Base-by-base conservation (phyloP, 345 rosid species). In the Brassica nigra region DNA sequence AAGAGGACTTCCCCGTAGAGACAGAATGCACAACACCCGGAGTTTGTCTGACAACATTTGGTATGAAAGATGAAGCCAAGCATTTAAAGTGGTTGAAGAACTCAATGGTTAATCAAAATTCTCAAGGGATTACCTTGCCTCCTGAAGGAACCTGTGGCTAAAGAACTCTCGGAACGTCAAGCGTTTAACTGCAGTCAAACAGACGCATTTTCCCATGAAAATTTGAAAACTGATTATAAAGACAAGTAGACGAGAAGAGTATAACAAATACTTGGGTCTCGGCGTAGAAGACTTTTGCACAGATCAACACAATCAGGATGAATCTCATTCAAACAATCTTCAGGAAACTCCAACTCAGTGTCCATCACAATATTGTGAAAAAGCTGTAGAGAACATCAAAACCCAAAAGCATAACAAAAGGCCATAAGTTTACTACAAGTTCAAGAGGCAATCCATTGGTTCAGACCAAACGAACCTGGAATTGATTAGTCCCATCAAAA, bases 261-360 rank as follows among this genome's bases (percentile, higher is more conserved):
- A 6, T 30, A 80, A 78, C 20, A 64, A 55, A 36, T 84, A 92
- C 97, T 89, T 72, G 97, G 92, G 65, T 89, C 87, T 66, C 61
- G 87, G 66, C 89, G 86, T 75, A 92, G 78, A 83, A 92, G 93
- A 62, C 88, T 82, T 84, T 86, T 83, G 83, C 97, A 92, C n/a
- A 92, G 89, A 82, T 89, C 87, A 76, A 90, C 87, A 81, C 95
- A 92, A 81, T 89, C 93, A 77, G 91, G 87, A 86, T 88, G 88
- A 76, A 90, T 76, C 76, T 87, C 88, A 73, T 85, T 78, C 55
- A 83, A 63, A 68, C 88, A 69, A 81, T 85, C 87, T 74, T 85
- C 77, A 54, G 97, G 95, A 86, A 92, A 92, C 66, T 58, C 86
- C 78, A 88, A 83, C 90, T 89, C 91, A 66, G 89, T 84, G 66